Evolutionary conservation across 495 filamentous ascomycete species (phyloP), one percentile per base, ranked within the genome.

Genomic region (Amphirosellinia nigrospora): DNA sequence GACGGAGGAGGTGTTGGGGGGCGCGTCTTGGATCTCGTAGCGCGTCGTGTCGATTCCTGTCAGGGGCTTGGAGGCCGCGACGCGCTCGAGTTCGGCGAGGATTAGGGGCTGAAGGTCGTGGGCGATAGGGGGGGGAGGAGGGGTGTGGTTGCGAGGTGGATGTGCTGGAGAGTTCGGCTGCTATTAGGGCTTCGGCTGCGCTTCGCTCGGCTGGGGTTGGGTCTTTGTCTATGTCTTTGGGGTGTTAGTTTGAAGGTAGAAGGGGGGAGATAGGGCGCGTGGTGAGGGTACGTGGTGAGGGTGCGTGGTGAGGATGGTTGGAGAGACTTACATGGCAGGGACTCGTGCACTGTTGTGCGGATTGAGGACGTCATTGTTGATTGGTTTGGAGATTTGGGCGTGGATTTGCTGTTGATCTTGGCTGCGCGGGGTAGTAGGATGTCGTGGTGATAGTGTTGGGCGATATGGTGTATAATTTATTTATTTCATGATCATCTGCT

Each of bases 31-130:
- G 16, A 89, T 87, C 80, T 96, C 92, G 85, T 98, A 98, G 72
- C 95, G 93, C 28, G 85, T 79, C 1, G 92, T 81, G 79, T 98
- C 94, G 74, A 98, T 91, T 52, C 87, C 92, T 13, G 79, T 75
- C 4, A 90, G 78, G 8, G 89, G 85, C 23, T 78, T 45, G 19
- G 66, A 39, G 65, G 53, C 19, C 23, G 75, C 30, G 30, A 79
- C 62, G 65, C 81, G 78, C 16, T 79, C 71, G 60, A 93, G 81
- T 77, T 95, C 93, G 72, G 83, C 72, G 74, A 87, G 72, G 45
- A 96, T 84, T 9, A 91, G 75, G 6, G 89, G 84, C 41, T 88
- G 76, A 92, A 91, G 64, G 65, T 74, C 7, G 77, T 53, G 10
- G 67, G n/a, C 45, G 34, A 72, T 9, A 69, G 77, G 4, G 76